These are phyloP conservation scores for Sequoia sempervirens DNA, from an alignment of 75 land plant genomes.

Conservation along the genomic window DNA sequence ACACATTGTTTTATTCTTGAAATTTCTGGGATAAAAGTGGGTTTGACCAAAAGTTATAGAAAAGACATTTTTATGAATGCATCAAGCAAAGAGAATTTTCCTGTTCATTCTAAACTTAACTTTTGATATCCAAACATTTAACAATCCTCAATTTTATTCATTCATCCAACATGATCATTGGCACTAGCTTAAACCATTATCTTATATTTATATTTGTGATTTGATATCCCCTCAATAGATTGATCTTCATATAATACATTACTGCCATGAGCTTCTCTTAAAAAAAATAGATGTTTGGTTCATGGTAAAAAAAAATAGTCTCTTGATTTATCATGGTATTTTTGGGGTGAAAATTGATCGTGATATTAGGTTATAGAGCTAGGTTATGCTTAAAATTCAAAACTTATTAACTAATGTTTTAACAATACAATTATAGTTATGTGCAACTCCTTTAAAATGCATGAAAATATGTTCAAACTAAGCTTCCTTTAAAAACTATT, in stretches of 20 bases:
- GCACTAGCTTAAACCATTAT: not conserved
- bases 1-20: not conserved
- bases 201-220: not conserved
- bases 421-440: too few relatives aligned
- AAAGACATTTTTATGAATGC: not conserved
- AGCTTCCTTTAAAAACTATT: too few relatives aligned
- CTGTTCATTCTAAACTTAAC: not conserved
- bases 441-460: too few relatives aligned
- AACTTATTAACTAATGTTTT: too few relatives aligned
- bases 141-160: not conserved
- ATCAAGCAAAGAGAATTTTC: not conserved
- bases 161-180: not conserved
- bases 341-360: too few relatives aligned
- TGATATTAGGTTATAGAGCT: too few relatives aligned
- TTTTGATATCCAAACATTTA: not conserved
- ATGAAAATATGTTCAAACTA: too few relatives aligned
- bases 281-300: not conserved
- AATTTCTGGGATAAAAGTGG: not conserved
- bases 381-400: too few relatives aligned
- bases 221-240: not conserved
- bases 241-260: not conserved
- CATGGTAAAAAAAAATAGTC: too few relatives aligned
- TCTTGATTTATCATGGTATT: too few relatives aligned
- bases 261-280: not conserved
- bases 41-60: not conserved